Percentiles rank a stretch among this genome's conserved stretches.
These are phyloP conservation scores for Capsicum chinense DNA, from an alignment of 257 asterid genomes.

Conservation along the genomic window DNA sequence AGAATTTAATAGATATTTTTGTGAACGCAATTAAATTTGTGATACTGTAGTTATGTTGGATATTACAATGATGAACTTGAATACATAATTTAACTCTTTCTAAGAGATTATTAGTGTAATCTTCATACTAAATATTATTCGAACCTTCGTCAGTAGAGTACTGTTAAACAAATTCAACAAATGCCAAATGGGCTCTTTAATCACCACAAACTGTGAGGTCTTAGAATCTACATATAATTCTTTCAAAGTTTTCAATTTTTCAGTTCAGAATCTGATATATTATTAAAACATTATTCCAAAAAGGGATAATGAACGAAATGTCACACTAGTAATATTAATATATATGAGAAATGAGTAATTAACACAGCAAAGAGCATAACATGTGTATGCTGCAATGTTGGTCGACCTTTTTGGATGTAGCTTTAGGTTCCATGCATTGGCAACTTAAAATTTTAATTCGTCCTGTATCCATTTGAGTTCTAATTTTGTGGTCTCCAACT, in stretches of 20 bases:
- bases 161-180: neutral
- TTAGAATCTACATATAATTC: no score
- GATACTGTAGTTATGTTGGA: no score
- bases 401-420: slow-evolving; percentile 26
- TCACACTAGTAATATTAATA: no score
- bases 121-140: neutral
- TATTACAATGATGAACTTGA: neutral
- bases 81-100: neutral
- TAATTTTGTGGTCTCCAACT: slow-evolving; percentile 34
- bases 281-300: no score
- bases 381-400: slow-evolving; percentile 40
- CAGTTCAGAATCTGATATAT: no score
- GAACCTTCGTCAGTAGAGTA: neutral
- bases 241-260: no score
- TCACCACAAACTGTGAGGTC: no score
- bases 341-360: no score
- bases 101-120: neutral
- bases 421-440: slow-evolving; percentile 44
- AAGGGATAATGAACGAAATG: no score
- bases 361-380: neutral
- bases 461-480: neutral
- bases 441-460: slow-evolving; percentile 17
- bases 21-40: no score
- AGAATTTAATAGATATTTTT: no score
- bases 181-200: neutral